Percentiles rank a stretch among this genome's conserved stretches.
These are phyloP conservation scores for Diaporthe sp. DNA, from an alignment of 2,329 filamentous ascomycete genomes.

Conservation along the genomic window DNA sequence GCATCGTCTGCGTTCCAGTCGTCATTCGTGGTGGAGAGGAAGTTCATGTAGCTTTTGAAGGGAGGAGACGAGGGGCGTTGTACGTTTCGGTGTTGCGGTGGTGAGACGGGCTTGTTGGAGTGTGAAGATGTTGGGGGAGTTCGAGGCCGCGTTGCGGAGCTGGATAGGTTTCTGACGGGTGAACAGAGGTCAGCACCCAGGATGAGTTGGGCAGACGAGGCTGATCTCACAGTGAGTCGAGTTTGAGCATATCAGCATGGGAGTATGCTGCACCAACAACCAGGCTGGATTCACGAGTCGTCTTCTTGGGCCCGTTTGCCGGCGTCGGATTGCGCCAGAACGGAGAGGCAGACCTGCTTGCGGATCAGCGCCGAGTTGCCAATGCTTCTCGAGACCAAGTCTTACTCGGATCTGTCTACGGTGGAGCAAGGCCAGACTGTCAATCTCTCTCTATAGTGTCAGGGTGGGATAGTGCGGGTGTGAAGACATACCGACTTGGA, in stretches of 20 bases:
- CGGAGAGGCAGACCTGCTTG: slow-evolving; percentile 81
- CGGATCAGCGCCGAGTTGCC: slow-evolving; percentile 45
- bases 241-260: slow-evolving; percentile 93
- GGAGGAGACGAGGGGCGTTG: slow-evolving; percentile 73
- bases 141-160: slow-evolving; percentile 74
- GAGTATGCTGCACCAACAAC: slow-evolving; percentile 97
- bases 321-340: slow-evolving; percentile 80
- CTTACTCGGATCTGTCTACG: slow-evolving; percentile 74
- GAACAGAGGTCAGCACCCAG: slow-evolving; percentile 40
- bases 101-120: slow-evolving; percentile 56
- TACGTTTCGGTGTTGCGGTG: slow-evolving; percentile 56
- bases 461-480: slow-evolving; percentile 35
- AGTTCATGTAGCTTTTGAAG: slow-evolving; percentile 82
- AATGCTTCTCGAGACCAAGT: slow-evolving; percentile 43
- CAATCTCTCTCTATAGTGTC: slow-evolving; percentile 45
- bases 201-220: background rate
- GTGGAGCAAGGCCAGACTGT: slow-evolving; percentile 43
- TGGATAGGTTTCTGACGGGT: slow-evolving; percentile 42
- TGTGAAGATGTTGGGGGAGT: slow-evolving; percentile 77
- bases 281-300: slow-evolving; percentile 73
- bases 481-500: slow-evolving; percentile 88
- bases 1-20: slow-evolving; percentile 83
- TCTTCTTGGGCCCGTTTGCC: slow-evolving; percentile 56
- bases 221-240: slow-evolving; percentile 79
- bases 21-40: slow-evolving; percentile 84